Conservation (phyloP, 805 yeast genomes). For the Ogataea pilisensis region DNA sequence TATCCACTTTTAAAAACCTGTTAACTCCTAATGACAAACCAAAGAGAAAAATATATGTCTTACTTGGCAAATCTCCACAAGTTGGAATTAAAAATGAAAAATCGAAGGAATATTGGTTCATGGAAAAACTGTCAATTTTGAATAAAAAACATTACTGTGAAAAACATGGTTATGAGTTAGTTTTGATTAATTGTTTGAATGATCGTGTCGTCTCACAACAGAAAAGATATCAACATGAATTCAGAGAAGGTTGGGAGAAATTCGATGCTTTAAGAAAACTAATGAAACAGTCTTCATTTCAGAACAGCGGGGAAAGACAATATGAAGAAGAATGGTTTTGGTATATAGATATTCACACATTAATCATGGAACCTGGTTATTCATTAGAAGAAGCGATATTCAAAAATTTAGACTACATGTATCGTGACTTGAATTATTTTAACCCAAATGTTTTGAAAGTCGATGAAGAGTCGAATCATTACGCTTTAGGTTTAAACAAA, state of each 20-base stretch:
- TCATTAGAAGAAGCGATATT: constrained; percentile 34
- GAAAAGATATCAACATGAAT: constrained; percentile 46
- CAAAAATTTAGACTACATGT: constrained; percentile 26
- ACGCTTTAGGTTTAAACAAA: constrained; percentile 17
- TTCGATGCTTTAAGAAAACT: constrained; percentile 34
- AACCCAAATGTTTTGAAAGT: constrained; percentile 33
- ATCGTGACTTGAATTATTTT: constrained; percentile 32
- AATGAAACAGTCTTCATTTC: constrained; percentile 28
- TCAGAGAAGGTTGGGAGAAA: constrained; percentile 45
- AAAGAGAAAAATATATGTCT: constrained; percentile 32
- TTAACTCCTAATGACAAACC: constrained; percentile 7
- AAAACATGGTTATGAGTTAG: constrained; percentile 44
- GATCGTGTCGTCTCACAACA: constrained; percentile 39
- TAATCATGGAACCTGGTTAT: constrained; percentile 38
- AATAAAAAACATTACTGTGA: constrained; percentile 47
- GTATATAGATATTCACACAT: constrained; percentile 37
- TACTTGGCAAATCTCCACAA: constrained; percentile 38
- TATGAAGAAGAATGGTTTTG: constrained; percentile 36
- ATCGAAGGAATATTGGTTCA: constrained; percentile 39
- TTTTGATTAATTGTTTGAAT: constrained; percentile 29
- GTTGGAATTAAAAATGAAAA: constrained; percentile 39
- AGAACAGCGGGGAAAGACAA: constrained; percentile 18
- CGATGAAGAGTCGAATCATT: constrained; percentile 27
- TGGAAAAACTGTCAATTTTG: constrained; percentile 44
- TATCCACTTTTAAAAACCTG: constrained; percentile 3